Evolutionary conservation across 2,329 filamentous ascomycete species (phyloP).

Genomic region (Penicillium sp.): DNA sequence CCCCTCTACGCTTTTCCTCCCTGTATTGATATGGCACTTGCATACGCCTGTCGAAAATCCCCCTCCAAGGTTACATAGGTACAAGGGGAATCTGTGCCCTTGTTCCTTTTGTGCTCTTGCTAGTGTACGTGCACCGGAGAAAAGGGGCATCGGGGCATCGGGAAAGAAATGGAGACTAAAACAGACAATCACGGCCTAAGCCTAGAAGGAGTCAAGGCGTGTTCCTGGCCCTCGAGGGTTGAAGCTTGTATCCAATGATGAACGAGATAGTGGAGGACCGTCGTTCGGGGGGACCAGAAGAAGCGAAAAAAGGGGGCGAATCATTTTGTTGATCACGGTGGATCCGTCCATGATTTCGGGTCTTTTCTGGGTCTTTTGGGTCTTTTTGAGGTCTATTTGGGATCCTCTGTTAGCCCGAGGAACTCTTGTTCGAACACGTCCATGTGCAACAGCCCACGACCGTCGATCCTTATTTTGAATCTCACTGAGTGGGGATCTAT

Average conservation of each 20-base stretch:
- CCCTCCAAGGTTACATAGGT: neutral
- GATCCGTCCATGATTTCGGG: neutral
- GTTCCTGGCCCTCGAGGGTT: slow-evolving; percentile 8
- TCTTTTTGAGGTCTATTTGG: neutral
- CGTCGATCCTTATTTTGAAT: slow-evolving; percentile 10
- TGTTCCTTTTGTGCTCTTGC: neutral
- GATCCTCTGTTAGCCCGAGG: neutral
- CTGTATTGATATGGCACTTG: slow-evolving; percentile 1
- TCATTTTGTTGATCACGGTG: neutral
- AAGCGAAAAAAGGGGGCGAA: slow-evolving; percentile 7
- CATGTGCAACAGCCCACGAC: neutral
- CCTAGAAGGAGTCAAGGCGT: slow-evolving; percentile 12
- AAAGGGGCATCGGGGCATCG: slow-evolving; percentile 9
- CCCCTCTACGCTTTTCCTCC: neutral
- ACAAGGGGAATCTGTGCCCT: neutral
- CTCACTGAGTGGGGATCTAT: neutral
- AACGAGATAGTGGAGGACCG: neutral
- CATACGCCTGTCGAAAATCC: neutral
- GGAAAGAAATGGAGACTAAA: slow-evolving; percentile 7
- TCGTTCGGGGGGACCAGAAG: neutral
- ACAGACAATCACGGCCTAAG: slow-evolving; percentile 12
- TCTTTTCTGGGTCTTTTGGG: neutral
- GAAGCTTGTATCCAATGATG: slow-evolving; percentile 4
- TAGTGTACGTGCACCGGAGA: neutral
- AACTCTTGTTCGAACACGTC: slow-evolving; percentile 1